Conservation (phyloP, 1,284 basidiomycete species). For the Rhodotorula sp. region DNA sequence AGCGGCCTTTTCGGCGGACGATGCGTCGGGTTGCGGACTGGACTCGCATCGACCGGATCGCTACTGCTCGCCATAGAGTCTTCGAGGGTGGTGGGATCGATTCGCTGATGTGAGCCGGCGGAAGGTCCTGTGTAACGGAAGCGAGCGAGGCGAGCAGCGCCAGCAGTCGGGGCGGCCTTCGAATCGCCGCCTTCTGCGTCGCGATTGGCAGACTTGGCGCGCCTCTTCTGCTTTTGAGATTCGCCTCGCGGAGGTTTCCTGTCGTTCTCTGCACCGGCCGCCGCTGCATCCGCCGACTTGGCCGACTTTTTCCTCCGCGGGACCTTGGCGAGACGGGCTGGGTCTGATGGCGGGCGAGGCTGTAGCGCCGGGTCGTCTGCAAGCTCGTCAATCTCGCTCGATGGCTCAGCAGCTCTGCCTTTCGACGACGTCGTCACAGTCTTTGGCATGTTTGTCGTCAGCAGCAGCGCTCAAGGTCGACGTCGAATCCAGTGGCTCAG, state of each 20-base stretch:
- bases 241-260: too few species aligned
- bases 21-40: neutral
- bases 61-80: neutral
- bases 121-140: constrained; percentile 1
- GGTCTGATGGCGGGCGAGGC: neutral
- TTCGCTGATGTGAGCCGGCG: neutral
- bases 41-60: neutral
- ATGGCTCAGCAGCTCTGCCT: neutral
- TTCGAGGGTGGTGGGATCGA: neutral
- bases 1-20: neutral
- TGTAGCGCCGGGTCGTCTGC: constrained; percentile 1
- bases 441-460: neutral
- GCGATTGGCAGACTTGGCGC: too few species aligned
- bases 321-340: neutral
- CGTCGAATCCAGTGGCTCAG: too few species aligned
- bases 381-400: constrained; percentile 4
- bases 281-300: neutral
- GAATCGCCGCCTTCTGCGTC: neutral
- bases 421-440: neutral
- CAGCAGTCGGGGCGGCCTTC: neutral
- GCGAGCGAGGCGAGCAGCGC: neutral
- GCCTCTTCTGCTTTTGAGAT: too few species aligned
- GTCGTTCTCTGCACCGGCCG: neutral
- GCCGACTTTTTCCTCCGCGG: neutral
- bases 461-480: too few species aligned